Base-by-base conservation (phyloP, 352 stramenopile genomes). In the Phytophthora cactorum region DNA sequence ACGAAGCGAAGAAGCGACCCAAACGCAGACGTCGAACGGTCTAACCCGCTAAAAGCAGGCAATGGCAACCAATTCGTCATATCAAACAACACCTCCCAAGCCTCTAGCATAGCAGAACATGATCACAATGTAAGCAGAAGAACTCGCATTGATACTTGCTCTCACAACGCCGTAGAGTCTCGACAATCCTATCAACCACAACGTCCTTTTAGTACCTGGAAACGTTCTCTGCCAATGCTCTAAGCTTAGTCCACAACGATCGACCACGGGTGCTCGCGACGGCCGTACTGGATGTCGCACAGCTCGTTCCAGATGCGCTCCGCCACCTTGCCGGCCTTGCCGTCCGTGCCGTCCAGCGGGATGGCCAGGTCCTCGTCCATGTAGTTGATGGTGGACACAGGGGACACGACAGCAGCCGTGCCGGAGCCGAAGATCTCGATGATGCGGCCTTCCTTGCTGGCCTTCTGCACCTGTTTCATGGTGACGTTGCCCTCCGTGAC, bases 361-460 rank as follows among this genome's bases (percentile, higher is more conserved):
- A 99, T 97, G 22, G 89, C 66, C 63, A 98, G 90, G 70, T 98
- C 93, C 54, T 91, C 66, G 46, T 93, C 92, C 56, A 98, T 84
- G 86, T 98, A 98, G 75, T 97, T 87, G 79, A 99, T 98, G 59
- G 81, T 86, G 32, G 90, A 92, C 47, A 99, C 95, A 2, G 97
- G 97, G 45, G 92, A 95, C 32, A 99, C 90, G 27, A 99, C 92
- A 27, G 96, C 96, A 31, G 97, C 97, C 34, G 97, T 99, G 44
- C 97, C 97, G 11, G 93, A 97, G 58, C 96, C 97, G 79, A 99
- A 99, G 53, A 96, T 83, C 79, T 99, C 97, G 17, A 98, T 64
- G 36, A 99, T 75, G 41, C 93, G 79, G 34, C 91, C 90, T 41
- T 98, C 93, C 27, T 90, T 70, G 17, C 87, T 82, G n/a, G 97